phyloP scores from a whole-genome alignment of 2,329 filamentous ascomycete genomes.

The Chrysosporium keratinophilum region DNA sequence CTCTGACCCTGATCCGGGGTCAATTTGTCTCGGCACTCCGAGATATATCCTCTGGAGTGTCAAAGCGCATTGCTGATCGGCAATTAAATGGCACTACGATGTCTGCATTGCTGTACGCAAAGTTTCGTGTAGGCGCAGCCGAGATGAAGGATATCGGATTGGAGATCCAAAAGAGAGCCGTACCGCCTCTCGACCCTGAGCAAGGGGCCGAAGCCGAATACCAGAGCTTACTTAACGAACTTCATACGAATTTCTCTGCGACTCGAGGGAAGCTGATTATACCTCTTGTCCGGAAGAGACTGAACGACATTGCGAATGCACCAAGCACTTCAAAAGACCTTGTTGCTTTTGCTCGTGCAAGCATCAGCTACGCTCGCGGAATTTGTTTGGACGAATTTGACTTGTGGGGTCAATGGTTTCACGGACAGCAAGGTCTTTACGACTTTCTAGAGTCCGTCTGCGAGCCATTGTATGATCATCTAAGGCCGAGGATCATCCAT shows the following conservation, averaged over 20 bases:
- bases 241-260: constrained; percentile 54
- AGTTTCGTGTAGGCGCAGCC: constrained; percentile 56
- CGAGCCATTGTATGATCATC: constrained; percentile 57
- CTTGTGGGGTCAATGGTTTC: constrained; percentile 57
- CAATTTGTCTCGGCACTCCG: constrained; percentile 54
- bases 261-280: constrained; percentile 49
- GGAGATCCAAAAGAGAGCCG: constrained; percentile 57
- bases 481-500: constrained; percentile 55
- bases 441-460: constrained; percentile 58
- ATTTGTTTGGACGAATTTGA: constrained; percentile 59
- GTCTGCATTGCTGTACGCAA: constrained; percentile 60
- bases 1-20: constrained; percentile 55
- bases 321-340: constrained; percentile 53
- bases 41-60: constrained; percentile 52
- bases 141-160: constrained; percentile 56
- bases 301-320: constrained; percentile 45
- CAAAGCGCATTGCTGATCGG: constrained; percentile 54
- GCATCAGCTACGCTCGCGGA: constrained; percentile 55
- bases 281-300: constrained; percentile 53
- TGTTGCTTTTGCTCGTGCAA: constrained; percentile 53
- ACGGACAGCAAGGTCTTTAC: constrained; percentile 51
- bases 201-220: constrained; percentile 53
- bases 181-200: constrained; percentile 49
- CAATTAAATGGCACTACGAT: constrained; percentile 62
- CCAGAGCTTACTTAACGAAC: constrained; percentile 54